Evolutionary conservation across 2,329 filamentous ascomycete genomes (phyloP).

Genomic region (Pseudophaeomoniella oleicola): DNA sequence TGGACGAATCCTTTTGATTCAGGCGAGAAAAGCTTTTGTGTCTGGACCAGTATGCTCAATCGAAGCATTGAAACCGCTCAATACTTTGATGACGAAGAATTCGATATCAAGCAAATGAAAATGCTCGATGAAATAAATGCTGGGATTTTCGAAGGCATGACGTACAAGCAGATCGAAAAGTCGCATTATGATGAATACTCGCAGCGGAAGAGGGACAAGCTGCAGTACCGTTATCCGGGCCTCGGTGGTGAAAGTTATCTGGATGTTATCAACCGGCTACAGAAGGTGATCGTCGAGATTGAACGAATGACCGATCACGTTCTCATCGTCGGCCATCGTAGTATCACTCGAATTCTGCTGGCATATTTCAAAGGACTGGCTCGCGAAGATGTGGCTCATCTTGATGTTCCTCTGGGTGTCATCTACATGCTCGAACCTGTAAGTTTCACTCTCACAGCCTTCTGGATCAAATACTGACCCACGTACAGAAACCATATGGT

Average conservation of each 20-base stretch:
- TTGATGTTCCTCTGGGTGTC: conserved; percentile 88
- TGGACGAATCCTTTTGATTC: conserved; percentile 31
- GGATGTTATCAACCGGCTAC: conserved; percentile 88
- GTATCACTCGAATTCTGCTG: conserved; percentile 79
- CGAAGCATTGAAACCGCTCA: conserved; percentile 78
- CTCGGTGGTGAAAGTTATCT: conserved; percentile 93
- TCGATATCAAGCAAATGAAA: conserved; percentile 92
- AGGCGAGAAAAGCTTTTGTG: conserved; percentile 76
- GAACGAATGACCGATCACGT: conserved; percentile 96
- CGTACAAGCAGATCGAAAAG: conserved; percentile 77
- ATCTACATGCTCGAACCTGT: conserved; percentile 82
- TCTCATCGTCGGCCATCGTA: conserved; percentile 81
- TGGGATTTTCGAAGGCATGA: conserved; percentile 85
- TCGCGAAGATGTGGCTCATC: conserved; percentile 78
- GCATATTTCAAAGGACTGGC: conserved; percentile 94
- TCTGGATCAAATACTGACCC: conserved; percentile 2
- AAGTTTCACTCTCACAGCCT: conserved; percentile 11
- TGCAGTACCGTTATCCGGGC: conserved; percentile 91
- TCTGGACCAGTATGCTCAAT: conserved; percentile 96
- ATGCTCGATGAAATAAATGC: conserved; percentile 96
- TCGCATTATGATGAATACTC: conserved; percentile 68
- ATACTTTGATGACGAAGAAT: conserved; percentile 88
- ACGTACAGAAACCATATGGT: conserved; percentile 65
- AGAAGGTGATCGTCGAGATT: conserved; percentile 90
- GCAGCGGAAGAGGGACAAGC: conserved; percentile 69